Conservation (phyloP, 2,329 filamentous ascomycete species). For the Tolypocladium sp. region DNA sequence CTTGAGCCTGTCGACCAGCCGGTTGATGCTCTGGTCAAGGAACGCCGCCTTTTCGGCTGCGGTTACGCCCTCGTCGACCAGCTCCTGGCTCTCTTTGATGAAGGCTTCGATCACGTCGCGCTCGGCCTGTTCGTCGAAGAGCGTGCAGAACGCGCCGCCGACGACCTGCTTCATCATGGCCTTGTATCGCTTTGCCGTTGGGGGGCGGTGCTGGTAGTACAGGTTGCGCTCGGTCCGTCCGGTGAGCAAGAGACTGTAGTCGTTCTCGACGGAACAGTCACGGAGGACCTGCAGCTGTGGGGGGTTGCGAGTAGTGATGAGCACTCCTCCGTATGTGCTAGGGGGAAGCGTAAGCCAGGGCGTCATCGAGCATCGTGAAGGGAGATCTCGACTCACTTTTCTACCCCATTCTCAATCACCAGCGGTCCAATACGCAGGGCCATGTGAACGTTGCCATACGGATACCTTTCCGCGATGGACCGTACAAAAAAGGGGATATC, state of each 20-base stretch:
- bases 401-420: conserved; percentile 28
- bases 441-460: conserved; percentile 30
- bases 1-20: conserved; percentile 12
- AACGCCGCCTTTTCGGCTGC: conserved; percentile 6
- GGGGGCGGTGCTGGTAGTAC: conserved; percentile 7
- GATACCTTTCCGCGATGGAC: conserved; percentile 19
- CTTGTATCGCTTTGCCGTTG: conserved; percentile 21
- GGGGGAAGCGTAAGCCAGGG: neutral
- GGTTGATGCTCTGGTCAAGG: conserved; percentile 5
- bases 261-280: conserved; percentile 10
- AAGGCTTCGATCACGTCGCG: conserved; percentile 17
- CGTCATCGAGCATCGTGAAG: too few species aligned
- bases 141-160: conserved; percentile 23
- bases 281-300: conserved; percentile 12
- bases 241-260: conserved; percentile 12
- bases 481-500: conserved; percentile 21
- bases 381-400: conserved; percentile 17
- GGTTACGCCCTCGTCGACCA: conserved; percentile 11
- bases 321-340: conserved; percentile 15
- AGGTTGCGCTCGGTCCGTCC: conserved; percentile 8
- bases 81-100: conserved; percentile 12
- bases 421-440: conserved; percentile 28
- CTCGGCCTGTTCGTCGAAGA: conserved; percentile 13
- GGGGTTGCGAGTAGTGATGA: conserved; percentile 15
- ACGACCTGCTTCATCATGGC: conserved; percentile 30